Conservation (phyloP, 148 eudicot genomes). For the Cornus florida region DNA sequence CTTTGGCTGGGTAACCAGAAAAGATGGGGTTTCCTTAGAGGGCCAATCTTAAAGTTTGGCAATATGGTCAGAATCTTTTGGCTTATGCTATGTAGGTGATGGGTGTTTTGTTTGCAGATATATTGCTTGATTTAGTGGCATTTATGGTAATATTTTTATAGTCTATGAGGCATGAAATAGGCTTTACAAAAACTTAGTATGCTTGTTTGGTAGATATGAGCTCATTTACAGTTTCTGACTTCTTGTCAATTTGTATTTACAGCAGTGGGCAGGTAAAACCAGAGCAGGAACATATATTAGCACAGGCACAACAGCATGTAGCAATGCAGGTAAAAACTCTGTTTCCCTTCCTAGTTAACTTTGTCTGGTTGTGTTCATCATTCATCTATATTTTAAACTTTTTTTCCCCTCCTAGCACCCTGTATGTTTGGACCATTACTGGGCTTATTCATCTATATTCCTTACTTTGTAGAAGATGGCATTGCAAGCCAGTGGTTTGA, state of each 20-base stretch:
- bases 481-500: constrained; percentile 52
- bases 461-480: constrained; percentile 49
- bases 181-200: background rate
- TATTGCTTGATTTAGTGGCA: background rate
- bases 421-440: too few species aligned
- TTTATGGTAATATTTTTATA: background rate
- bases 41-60: background rate
- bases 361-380: background rate
- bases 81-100: background rate
- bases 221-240: background rate
- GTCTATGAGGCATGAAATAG: background rate
- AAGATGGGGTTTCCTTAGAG: background rate
- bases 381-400: background rate
- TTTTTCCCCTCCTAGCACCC: too few species aligned
- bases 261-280: constrained; percentile 66
- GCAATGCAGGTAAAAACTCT: constrained; percentile 66
- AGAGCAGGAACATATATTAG: constrained; percentile 73
- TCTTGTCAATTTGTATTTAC: constrained; percentile 19
- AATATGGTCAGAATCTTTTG: background rate
- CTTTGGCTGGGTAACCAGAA: background rate
- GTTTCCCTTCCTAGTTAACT: background rate
- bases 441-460: background rate
- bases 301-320: constrained; percentile 86
- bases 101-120: background rate
- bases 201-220: background rate